Conservation (phyloP, 257 asterid genomes). For the Misopates orontium region DNA sequence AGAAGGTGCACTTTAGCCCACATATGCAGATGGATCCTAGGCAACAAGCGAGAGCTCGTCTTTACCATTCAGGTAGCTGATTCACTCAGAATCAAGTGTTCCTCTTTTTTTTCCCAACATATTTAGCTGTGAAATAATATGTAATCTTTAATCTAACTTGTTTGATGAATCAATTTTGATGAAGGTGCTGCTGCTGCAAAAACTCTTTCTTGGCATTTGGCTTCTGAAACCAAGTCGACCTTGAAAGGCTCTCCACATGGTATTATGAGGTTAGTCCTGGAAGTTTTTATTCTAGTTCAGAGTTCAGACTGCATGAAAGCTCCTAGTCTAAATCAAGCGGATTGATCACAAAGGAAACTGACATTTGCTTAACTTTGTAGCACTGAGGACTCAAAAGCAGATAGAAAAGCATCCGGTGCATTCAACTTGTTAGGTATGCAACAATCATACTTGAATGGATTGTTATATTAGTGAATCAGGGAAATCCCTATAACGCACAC, state of each 20-base stretch:
- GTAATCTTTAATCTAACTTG: neutral
- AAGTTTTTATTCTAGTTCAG: conserved; percentile 15
- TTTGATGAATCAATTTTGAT: conserved; percentile 19
- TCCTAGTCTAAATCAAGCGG: conserved; percentile 16
- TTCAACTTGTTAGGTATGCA: conserved; percentile 54
- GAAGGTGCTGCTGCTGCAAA: conserved; percentile 73
- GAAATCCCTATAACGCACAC: conserved; percentile 1
- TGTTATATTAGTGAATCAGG: neutral
- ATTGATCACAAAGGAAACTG: conserved; percentile 22
- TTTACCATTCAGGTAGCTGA: conserved; percentile 64
- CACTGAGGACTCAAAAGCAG: conserved; percentile 50
- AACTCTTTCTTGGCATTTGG: conserved; percentile 97
- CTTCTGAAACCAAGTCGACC: conserved; percentile 86
- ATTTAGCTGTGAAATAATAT: conserved; percentile 8
- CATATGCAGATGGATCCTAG: conserved; percentile 55
- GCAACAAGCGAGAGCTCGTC: conserved; percentile 60
- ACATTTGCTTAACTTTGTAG: conserved; percentile 48
- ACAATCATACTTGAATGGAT: neutral
- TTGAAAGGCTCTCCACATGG: conserved; percentile 68
- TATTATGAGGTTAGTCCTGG: conserved; percentile 56
- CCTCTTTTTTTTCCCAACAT: neutral
- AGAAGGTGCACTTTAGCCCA: conserved; percentile 91
- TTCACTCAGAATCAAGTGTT: conserved; percentile 16
- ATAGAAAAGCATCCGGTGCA: conserved; percentile 40
- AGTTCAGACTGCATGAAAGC: conserved; percentile 4